Base-by-base conservation (phyloP, 2,329 filamentous ascomycete genomes). In the Colletotrichum sp. region DNA sequence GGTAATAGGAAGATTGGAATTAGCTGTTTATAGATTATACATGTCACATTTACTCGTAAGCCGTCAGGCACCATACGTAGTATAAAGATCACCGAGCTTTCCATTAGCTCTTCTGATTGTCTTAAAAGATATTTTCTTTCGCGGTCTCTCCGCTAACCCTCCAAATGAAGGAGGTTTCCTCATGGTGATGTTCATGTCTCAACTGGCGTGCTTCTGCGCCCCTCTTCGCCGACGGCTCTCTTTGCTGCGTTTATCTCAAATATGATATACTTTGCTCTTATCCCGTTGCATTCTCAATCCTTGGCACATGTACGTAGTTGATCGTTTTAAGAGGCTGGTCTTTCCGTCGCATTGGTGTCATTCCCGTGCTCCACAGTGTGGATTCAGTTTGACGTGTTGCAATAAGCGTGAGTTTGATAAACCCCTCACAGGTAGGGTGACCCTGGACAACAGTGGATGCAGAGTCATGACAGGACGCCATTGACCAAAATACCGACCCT, bases 101-200 rank as follows among this genome's bases (percentile, higher is more conserved):
- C 6, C 6, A 30, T 8, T 2, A 13, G 10, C n/a, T 52, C 6
- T 13, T 21, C 0, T 0, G 10, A 8, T 21, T 13, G 6, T 13
- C n/a, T 7, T 52, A 21, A 52, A 49, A 7, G 44, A 4, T 21
- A 21, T 49, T 1, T 3, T 21, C 5, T 6, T n/a, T 49, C 10
- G 6, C 10, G 44, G 10, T 21, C n/a, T 21, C 44, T 52, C 44
- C 10, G 10, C 10, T 52, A 5, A 52, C 10, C n/a, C 44, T 52
- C 44, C 44, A 13, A 6, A 52, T 52, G 44, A 52, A 52, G n/a
- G 44, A 52, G 44, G 10, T 21, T 21, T 3, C n/a, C 9, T 21
- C 44, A 7, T 21, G 18, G 5, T n/a, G 44, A 52, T 52, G 44
- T 52, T 21, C 10, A 21, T 8, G 8, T 21, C n/a, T 21, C 10